phyloP scores from a whole-genome alignment of 768 basidiomycete species.

The Podaxis pistillaris region DNA sequence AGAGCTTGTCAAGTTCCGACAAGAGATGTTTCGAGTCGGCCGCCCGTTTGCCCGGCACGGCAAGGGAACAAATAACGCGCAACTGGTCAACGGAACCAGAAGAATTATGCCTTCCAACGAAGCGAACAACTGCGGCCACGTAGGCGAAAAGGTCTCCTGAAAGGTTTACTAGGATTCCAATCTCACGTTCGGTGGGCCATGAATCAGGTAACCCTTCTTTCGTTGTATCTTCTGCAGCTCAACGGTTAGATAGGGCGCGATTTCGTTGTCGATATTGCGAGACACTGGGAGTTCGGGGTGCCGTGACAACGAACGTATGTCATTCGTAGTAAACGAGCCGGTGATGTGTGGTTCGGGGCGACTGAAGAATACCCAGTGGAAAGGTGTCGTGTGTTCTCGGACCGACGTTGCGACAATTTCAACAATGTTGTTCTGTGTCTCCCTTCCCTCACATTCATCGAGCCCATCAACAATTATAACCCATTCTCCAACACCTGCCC shows the following conservation, averaged over 20 bases:
- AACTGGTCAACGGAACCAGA: neutral
- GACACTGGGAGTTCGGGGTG: conserved; percentile 8
- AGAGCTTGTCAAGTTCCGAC: neutral
- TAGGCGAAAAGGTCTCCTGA: conserved; percentile 8
- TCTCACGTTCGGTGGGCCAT: conserved; percentile 6
- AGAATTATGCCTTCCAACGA: conserved; percentile 6
- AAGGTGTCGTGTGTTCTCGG: neutral
- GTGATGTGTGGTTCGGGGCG: conserved; percentile 5
- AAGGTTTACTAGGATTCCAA: conserved; percentile 1
- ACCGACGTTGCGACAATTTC: neutral
- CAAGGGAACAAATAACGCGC: neutral
- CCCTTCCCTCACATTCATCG: conserved; percentile 11
- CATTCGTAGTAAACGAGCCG: neutral
- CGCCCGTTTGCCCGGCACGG: neutral
- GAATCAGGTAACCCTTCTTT: neutral
- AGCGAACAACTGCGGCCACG: conserved; percentile 5
- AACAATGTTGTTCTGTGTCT: neutral
- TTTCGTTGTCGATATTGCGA: conserved; percentile 10
- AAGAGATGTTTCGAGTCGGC: neutral
- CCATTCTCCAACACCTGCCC: neutral
- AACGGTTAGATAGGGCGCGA: conserved; percentile 9
- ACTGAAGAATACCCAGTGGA: neutral
- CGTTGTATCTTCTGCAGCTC: neutral
- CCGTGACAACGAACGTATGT: neutral
- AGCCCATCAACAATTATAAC: conserved; percentile 14